phyloP scores from a whole-genome alignment of 2,329 filamentous ascomycete genomes.

The Coniochaeta prunicola region DNA sequence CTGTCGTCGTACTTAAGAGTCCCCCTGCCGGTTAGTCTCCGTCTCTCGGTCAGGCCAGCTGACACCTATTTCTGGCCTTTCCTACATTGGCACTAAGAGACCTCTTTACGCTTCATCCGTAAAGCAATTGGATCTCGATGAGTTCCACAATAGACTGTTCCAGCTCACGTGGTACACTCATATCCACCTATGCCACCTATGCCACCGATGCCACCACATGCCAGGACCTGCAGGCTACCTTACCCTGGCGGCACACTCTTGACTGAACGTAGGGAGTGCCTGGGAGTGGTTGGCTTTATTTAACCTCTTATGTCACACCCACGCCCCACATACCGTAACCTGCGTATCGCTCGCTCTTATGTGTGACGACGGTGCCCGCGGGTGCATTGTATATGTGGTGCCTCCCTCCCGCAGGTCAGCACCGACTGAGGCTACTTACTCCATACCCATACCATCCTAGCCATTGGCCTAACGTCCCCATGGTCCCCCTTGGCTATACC shows the following conservation, averaged over 20 bases:
- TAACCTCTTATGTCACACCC: neutral
- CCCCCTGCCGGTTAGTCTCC: neutral
- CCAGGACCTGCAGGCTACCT: neutral
- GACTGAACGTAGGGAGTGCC: too few species aligned
- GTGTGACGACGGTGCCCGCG: neutral
- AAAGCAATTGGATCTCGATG: conserved; percentile 1
- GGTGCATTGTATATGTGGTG: neutral
- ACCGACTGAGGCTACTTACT: neutral
- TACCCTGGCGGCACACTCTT: too few species aligned
- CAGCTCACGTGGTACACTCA: neutral
- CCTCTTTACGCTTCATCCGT: neutral
- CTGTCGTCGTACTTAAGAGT: neutral
- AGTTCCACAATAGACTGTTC: neutral
- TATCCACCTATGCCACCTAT: too few species aligned
- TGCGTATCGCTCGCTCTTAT: neutral
- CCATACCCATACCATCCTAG: neutral
- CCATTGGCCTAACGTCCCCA: neutral
- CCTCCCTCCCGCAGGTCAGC: neutral
- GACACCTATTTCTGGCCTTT: neutral
- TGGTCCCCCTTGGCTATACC: neutral
- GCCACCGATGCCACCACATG: neutral
- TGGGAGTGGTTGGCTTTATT: neutral
- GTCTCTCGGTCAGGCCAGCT: neutral
- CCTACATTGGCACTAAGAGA: too few species aligned
- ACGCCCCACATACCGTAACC: neutral